Conservation (phyloP, 805 yeast genomes). For the Isabelozyma rhagii region DNA sequence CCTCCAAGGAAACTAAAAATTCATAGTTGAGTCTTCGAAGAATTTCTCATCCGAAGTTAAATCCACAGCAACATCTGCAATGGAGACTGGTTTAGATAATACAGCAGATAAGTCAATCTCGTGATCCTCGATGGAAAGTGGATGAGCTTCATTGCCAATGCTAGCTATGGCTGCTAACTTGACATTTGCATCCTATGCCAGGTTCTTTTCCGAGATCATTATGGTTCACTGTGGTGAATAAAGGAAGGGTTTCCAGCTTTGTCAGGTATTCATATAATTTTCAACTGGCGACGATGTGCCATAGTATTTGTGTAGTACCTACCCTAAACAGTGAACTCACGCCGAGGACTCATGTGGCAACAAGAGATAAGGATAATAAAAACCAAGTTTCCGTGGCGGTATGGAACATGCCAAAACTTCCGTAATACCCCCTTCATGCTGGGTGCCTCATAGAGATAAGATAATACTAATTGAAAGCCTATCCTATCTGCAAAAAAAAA, state of each 20-base stretch:
- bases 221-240: neutral
- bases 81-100: slow-evolving; percentile 18
- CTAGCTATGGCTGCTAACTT: neutral
- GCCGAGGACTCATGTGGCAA: neutral
- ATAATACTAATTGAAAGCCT: too few species aligned
- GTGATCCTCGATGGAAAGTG: slow-evolving; percentile 2
- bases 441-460: too few species aligned
- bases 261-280: neutral
- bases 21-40: slow-evolving; percentile 22
- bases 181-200: neutral
- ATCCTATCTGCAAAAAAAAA: too few species aligned
- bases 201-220: neutral
- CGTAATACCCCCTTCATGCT: too few species aligned
- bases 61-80: slow-evolving; percentile 19
- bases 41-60: slow-evolving; percentile 24
- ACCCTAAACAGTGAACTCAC: too few species aligned
- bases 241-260: neutral
- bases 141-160: neutral
- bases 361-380: neutral
- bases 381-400: too few species aligned
- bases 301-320: too few species aligned
- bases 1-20: slow-evolving; percentile 23
- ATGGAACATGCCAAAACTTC: too few species aligned
- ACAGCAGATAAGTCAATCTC: slow-evolving; percentile 15
- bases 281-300: neutral